phyloP scores from a whole-genome alignment of 768 basidiomycete genomes.

The Dendrothele bispora region DNA sequence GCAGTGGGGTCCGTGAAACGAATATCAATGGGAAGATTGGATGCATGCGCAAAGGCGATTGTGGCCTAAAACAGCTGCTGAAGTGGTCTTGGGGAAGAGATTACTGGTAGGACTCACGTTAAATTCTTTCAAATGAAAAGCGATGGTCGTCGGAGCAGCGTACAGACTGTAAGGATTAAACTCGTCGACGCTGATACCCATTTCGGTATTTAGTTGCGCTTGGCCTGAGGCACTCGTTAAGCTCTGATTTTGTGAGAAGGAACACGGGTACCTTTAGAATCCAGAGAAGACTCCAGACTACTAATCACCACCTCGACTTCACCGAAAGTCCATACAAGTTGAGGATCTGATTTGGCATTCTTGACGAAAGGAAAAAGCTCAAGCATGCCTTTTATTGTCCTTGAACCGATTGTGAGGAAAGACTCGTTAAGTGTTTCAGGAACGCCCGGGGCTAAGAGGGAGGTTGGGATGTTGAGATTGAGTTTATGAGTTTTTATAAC shows the following conservation, averaged over 20 bases:
- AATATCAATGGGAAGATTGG: slow-evolving; percentile 62
- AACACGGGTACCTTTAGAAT: slow-evolving; percentile 70
- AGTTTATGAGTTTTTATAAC: slow-evolving; percentile 82
- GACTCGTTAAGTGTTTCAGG: slow-evolving; percentile 61
- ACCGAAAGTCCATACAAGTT: slow-evolving; percentile 79
- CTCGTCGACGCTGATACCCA: slow-evolving; percentile 75
- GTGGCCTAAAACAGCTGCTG: slow-evolving; percentile 66
- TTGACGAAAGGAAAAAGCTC: slow-evolving; percentile 76
- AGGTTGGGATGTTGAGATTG: slow-evolving; percentile 54
- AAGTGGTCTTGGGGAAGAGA: neutral
- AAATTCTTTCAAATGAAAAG: slow-evolving; percentile 83
- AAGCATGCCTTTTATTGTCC: slow-evolving; percentile 71
- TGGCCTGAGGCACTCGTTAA: no score
- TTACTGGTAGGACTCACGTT: slow-evolving; percentile 45
- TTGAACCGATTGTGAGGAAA: slow-evolving; percentile 68
- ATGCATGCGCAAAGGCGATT: slow-evolving; percentile 75
- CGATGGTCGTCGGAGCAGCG: slow-evolving; percentile 62
- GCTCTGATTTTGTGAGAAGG: no score
- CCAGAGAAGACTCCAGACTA: slow-evolving; percentile 65
- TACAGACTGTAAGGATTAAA: slow-evolving; percentile 77
- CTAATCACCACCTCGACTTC: slow-evolving; percentile 67
- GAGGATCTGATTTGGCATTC: slow-evolving; percentile 68
- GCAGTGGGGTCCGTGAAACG: slow-evolving; percentile 74
- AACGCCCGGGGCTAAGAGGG: slow-evolving; percentile 65
- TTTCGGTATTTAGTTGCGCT: slow-evolving; percentile 70